Evolutionary conservation across 257 asterid genomes (phyloP).

Genomic region (Nicotiana attenuata): DNA sequence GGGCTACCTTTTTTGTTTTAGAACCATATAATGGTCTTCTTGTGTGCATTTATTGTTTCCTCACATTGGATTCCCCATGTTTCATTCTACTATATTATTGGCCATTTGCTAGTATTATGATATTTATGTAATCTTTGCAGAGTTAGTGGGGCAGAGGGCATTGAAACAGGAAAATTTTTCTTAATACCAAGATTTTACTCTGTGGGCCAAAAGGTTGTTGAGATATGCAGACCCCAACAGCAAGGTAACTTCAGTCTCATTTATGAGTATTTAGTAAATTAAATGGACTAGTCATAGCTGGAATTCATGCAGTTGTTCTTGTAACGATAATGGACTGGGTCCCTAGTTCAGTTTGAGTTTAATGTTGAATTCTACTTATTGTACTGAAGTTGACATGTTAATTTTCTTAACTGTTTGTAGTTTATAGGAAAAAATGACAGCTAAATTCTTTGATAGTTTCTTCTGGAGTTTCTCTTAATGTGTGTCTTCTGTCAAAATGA

Average conservation of each 20-base stretch:
- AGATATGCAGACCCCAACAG: constrained; percentile 86
- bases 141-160: constrained; percentile 44
- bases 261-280: constrained; percentile 4
- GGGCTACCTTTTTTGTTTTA: too few relatives aligned
- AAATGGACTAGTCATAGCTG: not conserved
- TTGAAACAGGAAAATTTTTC: constrained; percentile 11
- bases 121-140: constrained; percentile 42
- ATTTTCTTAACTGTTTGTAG: not conserved
- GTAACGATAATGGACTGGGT: not conserved
- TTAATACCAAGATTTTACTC: constrained; percentile 23
- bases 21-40: constrained; percentile 11
- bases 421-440: not conserved
- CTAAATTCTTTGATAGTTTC: not conserved
- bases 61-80: constrained; percentile 49
- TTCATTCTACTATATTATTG: constrained; percentile 16
- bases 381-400: not conserved
- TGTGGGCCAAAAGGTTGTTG: constrained; percentile 26
- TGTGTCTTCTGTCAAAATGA: not conserved
- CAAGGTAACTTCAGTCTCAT: constrained; percentile 47
- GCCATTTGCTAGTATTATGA: constrained; percentile 25
- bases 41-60: constrained; percentile 34
- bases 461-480: not conserved
- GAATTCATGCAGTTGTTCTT: not conserved
- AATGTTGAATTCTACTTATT: not conserved
- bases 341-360: not conserved